Evolutionary conservation across 2,329 filamentous ascomycete genomes (phyloP).

Genomic region (Uncinocarpus reesii): DNA sequence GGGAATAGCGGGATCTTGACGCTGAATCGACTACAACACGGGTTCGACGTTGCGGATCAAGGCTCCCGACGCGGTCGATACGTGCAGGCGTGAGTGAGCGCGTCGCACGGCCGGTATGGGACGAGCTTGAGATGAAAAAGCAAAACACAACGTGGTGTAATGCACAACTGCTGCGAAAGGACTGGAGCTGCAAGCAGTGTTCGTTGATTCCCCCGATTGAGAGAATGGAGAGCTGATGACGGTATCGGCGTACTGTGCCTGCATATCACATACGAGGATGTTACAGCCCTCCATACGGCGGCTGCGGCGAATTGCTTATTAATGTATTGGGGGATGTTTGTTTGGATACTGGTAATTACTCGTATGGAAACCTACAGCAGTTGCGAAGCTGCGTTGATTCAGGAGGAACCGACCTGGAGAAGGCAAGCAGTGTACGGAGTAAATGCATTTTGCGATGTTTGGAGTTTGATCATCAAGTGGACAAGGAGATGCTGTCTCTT

Average conservation of each 20-base stretch:
- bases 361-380: background rate
- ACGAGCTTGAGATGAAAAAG: background rate
- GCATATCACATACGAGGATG: background rate
- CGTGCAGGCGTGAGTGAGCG: background rate
- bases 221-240: background rate
- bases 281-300: background rate
- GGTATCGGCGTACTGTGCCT: constrained; percentile 9
- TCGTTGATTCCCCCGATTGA: background rate
- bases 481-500: background rate
- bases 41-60: constrained; percentile 6
- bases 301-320: background rate
- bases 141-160: background rate
- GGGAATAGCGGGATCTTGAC: background rate
- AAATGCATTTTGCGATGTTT: background rate
- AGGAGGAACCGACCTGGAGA: background rate
- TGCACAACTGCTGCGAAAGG: background rate
- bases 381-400: background rate
- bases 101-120: background rate
- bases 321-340: background rate
- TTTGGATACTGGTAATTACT: constrained; percentile 9
- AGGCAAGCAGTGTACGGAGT: background rate
- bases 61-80: constrained; percentile 3
- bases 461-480: constrained; percentile 2
- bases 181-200: background rate
- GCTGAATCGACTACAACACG: background rate